These are phyloP conservation scores for Talaromyces sp. DNA, from an alignment of 2,329 filamentous ascomycete species.

Conservation along the genomic window DNA sequence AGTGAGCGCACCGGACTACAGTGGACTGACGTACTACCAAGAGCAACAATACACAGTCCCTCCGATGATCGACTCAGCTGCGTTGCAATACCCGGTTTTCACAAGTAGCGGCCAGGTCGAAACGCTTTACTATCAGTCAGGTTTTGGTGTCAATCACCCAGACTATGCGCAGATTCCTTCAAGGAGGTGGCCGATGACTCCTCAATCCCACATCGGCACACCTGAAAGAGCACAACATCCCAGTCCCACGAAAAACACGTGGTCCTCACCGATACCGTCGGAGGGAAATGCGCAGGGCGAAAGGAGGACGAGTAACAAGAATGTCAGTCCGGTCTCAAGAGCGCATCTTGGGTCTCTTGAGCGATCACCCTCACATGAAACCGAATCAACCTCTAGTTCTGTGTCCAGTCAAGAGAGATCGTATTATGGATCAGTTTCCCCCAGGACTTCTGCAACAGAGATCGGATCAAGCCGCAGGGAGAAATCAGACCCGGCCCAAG, in stretches of 20 bases:
- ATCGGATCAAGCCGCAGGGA: conserved; percentile 19
- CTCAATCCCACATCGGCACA: conserved; percentile 26
- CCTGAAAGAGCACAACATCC: conserved; percentile 21
- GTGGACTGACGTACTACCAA: conserved; percentile 27
- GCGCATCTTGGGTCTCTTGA: neutral
- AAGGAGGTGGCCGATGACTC: conserved; percentile 29
- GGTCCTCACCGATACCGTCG: conserved; percentile 18
- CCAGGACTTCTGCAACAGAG: conserved; percentile 15
- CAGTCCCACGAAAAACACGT: conserved; percentile 20
- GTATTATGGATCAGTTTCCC: conserved; percentile 11
- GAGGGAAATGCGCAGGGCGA: neutral
- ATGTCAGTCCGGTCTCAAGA: neutral
- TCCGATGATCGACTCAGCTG: conserved; percentile 26
- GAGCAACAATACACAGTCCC: conserved; percentile 25
- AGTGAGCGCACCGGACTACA: conserved; percentile 26
- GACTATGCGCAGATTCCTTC: conserved; percentile 23
- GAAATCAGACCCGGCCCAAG: conserved; percentile 5
- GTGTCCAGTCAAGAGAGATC: conserved; percentile 6
- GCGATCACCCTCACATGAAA: conserved; percentile 17
- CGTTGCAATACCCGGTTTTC: conserved; percentile 28
- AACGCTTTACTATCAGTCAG: conserved; percentile 29
- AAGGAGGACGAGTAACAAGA: neutral
- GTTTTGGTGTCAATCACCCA: conserved; percentile 23
- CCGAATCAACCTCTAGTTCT: conserved; percentile 12
- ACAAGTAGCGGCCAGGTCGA: conserved; percentile 25